These are phyloP conservation scores for Chaetomium fimeti DNA, from an alignment of 495 filamentous ascomycete species.

Conservation along the genomic window DNA sequence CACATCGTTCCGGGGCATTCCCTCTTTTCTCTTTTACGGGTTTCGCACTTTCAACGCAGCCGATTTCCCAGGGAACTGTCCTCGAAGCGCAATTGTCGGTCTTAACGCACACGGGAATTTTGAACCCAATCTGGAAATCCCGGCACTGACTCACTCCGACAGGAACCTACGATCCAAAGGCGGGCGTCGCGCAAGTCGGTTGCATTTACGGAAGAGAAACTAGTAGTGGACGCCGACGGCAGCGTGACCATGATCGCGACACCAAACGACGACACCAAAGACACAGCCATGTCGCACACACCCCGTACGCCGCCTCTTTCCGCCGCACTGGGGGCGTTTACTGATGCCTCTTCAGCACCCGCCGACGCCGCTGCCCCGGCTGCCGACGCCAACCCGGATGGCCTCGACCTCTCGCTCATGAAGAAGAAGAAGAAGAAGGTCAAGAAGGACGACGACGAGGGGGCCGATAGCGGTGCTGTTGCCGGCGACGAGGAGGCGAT, in stretches of 20 bases:
- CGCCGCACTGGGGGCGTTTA: constrained; percentile 50
- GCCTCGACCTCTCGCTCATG: constrained; percentile 46
- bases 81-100: constrained; percentile 8
- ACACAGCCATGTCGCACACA: constrained; percentile 69
- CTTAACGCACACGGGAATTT: constrained; percentile 7
- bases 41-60: background rate
- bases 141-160: constrained; percentile 33
- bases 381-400: constrained; percentile 52
- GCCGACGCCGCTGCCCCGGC: constrained; percentile 60
- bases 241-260: constrained; percentile 66
- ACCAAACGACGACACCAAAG: constrained; percentile 60
- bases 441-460: constrained; percentile 67
- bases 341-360: constrained; percentile 51
- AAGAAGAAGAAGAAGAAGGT: constrained; percentile 82
- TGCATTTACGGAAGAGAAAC: constrained; percentile 78
- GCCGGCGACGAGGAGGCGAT: constrained; percentile 34
- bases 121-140: background rate
- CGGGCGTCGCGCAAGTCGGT: constrained; percentile 72
- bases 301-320: constrained; percentile 59
- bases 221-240: constrained; percentile 82
- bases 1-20: background rate
- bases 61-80: background rate
- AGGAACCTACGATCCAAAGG: constrained; percentile 55
- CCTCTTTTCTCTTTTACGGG: constrained; percentile 5
- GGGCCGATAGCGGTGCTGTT: constrained; percentile 43